Evolutionary conservation across 306 rosid species (phyloP).

Genomic region (Prunus campanulata): DNA sequence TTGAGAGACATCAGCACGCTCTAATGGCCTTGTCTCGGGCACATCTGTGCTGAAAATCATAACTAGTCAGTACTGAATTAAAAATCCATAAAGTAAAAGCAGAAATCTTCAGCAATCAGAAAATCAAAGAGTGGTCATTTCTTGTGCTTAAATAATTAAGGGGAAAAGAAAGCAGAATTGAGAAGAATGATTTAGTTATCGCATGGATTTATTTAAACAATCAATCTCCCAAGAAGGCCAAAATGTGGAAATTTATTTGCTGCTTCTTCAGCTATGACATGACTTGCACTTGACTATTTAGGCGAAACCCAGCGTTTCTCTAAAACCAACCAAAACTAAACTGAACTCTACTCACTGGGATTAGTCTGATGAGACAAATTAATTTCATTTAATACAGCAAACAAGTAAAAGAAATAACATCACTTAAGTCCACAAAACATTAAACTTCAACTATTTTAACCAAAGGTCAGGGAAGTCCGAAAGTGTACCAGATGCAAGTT

Average conservation of each 20-base stretch:
- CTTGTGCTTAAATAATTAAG: not conserved
- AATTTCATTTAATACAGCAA: not conserved
- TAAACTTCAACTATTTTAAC: no score
- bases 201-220: not conserved
- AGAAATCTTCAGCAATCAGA: not conserved
- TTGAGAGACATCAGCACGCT: slow-evolving; percentile 54
- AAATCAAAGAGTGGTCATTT: not conserved
- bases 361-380: not conserved
- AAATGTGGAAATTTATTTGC: no score
- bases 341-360: not conserved
- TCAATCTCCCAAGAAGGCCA: no score
- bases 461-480: no score
- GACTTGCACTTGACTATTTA: not conserved
- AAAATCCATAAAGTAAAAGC: not conserved
- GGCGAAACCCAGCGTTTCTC: no score
- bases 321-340: no score
- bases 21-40: slow-evolving; percentile 56
- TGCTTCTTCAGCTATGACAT: not conserved
- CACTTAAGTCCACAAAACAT: not conserved
- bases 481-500: not conserved
- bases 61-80: slow-evolving; percentile 12
- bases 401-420: not conserved
- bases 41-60: slow-evolving; percentile 63
- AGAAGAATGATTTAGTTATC: no score
- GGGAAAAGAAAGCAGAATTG: not conserved